Evolutionary conservation across 164 flowering plant genomes (phyloP).

Genomic region (Kalanchoe fedtschenkoi): DNA sequence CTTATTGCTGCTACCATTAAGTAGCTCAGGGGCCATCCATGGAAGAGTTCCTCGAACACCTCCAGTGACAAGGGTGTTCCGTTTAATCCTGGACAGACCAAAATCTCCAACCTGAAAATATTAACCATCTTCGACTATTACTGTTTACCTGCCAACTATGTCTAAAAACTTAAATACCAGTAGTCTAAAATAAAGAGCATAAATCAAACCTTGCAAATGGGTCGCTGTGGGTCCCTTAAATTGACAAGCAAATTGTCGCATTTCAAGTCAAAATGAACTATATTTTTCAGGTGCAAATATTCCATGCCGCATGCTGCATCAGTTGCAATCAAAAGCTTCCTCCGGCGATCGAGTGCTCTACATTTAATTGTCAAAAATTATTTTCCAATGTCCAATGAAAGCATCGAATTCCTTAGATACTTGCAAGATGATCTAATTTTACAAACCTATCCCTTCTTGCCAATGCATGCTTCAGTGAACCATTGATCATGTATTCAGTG

Average conservation of each 20-base stretch:
- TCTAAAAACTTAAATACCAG: not conserved
- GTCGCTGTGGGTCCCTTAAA: slow-evolving; percentile 7
- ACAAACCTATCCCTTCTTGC: slow-evolving; percentile 31
- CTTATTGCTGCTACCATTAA: slow-evolving; percentile 34
- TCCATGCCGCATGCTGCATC: slow-evolving; percentile 77
- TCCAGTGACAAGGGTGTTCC: slow-evolving; percentile 54
- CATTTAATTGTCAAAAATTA: not conserved
- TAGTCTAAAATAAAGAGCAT: not conserved
- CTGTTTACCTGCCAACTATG: not conserved
- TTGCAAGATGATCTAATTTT: not conserved
- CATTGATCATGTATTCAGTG: slow-evolving; percentile 48
- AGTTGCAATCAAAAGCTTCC: slow-evolving; percentile 48
- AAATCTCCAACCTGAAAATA: slow-evolving; percentile 50
- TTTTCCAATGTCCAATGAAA: not conserved
- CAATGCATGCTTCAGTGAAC: slow-evolving; percentile 40
- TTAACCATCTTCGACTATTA: not conserved
- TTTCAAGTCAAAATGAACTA: slow-evolving; percentile 63
- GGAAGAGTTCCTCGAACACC: slow-evolving; percentile 69
- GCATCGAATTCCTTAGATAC: not conserved
- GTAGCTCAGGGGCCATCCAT: slow-evolving; percentile 32
- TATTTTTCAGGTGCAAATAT: slow-evolving; percentile 50
- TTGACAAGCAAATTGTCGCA: slow-evolving; percentile 59
- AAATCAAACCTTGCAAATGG: not conserved
- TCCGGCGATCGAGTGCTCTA: slow-evolving; percentile 28
- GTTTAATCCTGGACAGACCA: slow-evolving; percentile 56